These are phyloP conservation scores for Dinochytrium kinnereticum DNA, from an alignment of 371 early-diverging fungal species.

Conservation along the genomic window DNA sequence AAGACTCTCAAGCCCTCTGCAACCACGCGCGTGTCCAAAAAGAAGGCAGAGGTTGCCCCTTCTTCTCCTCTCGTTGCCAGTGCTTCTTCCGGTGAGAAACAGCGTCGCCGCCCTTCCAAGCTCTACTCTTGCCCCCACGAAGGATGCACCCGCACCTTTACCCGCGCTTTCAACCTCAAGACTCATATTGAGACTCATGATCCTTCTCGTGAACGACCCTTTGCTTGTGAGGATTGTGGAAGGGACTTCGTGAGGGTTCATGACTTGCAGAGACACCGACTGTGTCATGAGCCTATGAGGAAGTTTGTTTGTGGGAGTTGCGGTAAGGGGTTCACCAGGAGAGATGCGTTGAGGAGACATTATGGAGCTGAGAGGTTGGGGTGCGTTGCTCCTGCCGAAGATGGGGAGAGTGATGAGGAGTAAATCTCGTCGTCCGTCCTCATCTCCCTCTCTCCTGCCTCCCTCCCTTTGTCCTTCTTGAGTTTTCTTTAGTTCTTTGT, in stretches of 20 bases:
- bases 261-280: conserved; percentile 27
- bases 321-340: conserved; percentile 7
- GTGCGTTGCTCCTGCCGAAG: background rate
- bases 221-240: conserved; percentile 54
- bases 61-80: background rate
- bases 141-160: conserved; percentile 51
- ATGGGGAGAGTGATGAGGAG: conserved; percentile 12
- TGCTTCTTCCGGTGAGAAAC: background rate
- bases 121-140: conserved; percentile 18
- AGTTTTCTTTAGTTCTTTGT: too few relatives aligned
- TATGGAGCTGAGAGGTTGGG: background rate
- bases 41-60: background rate
- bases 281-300: conserved; percentile 22
- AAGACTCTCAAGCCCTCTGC: background rate
- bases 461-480: background rate
- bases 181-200: conserved; percentile 77
- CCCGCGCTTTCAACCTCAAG: conserved; percentile 75
- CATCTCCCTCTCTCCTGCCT: background rate
- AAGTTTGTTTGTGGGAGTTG: conserved; percentile 14
- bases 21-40: background rate
- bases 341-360: conserved; percentile 18
- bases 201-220: conserved; percentile 65
- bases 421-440: background rate
- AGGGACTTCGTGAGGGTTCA: conserved; percentile 27
- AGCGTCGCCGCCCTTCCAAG: conserved; percentile 20